Conservation (phyloP, 2,329 filamentous ascomycete species). For the Aspergillus awamori region DNA sequence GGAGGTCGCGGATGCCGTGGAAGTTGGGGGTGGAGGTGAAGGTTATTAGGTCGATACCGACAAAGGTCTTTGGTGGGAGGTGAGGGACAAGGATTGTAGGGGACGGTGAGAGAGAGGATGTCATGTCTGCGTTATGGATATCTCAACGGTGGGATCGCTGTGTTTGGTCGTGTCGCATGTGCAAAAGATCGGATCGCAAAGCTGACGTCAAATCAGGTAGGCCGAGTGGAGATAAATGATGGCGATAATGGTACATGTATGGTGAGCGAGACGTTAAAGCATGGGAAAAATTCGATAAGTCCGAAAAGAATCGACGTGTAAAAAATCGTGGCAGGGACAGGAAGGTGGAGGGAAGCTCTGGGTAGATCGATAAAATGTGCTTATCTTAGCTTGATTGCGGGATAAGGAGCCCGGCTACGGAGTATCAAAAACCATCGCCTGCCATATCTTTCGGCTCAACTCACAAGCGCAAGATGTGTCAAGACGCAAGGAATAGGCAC, state of each 20-base stretch:
- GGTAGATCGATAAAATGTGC: not conserved
- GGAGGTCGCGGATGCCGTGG: slow-evolving; percentile 62
- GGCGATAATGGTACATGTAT: not conserved
- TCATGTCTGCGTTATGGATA: not conserved
- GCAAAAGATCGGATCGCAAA: not conserved
- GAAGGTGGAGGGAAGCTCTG: not conserved
- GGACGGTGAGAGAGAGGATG: not conserved
- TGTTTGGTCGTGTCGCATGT: not conserved
- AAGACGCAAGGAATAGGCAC: too few species aligned
- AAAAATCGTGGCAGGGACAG: not conserved
- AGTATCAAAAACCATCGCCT: not conserved
- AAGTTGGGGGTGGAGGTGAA: slow-evolving; percentile 66
- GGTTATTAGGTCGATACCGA: slow-evolving; percentile 59
- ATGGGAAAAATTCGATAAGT: not conserved
- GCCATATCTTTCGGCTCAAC: not conserved
- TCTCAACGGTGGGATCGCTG: not conserved
- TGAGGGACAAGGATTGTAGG: slow-evolving; percentile 48
- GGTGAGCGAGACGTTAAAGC: too few species aligned
- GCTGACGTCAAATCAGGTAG: slow-evolving; percentile 9
- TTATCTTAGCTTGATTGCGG: slow-evolving; percentile 2
- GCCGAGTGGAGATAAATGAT: not conserved
- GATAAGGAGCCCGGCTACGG: not conserved
- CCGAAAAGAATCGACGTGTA: not conserved
- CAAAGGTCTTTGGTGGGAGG: slow-evolving; percentile 52
- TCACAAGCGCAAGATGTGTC: not conserved